phyloP scores from a whole-genome alignment of 179 eudicot species.

The Beta lomatogona region DNA sequence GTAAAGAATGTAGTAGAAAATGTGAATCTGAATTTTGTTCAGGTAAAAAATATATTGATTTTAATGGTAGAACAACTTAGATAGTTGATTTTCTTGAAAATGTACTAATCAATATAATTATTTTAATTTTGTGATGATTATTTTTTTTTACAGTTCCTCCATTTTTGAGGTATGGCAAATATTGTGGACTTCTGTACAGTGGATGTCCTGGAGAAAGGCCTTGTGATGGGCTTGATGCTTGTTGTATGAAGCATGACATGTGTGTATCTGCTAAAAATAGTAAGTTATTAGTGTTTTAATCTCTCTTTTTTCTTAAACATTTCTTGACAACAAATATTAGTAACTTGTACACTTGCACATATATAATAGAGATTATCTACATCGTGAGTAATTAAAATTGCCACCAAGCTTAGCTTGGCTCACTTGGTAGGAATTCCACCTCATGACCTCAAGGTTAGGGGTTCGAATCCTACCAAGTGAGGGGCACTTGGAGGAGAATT shows the following conservation, averaged over 20 bases:
- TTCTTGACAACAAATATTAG: too few relatives aligned
- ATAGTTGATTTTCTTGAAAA: background rate
- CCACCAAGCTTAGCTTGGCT: too few relatives aligned
- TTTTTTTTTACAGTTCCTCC: conserved; percentile 44
- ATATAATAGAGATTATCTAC: background rate
- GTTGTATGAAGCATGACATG: conserved; percentile 81
- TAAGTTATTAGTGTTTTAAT: conserved; percentile 29
- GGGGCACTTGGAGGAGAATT: too few relatives aligned
- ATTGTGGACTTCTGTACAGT: conserved; percentile 86
- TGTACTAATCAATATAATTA: background rate
- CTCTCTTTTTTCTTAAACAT: background rate
- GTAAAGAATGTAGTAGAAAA: conserved; percentile 45
- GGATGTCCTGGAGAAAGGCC: conserved; percentile 94
- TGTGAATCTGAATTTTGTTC: conserved; percentile 54
- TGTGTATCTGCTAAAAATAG: conserved; percentile 66
- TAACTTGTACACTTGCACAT: too few relatives aligned
- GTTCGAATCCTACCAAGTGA: too few relatives aligned
- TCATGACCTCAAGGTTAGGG: too few relatives aligned
- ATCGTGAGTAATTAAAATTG: background rate
- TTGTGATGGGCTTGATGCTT: conserved; percentile 92
- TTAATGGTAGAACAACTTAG: background rate
- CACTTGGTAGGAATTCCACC: too few relatives aligned
- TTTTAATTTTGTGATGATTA: background rate
- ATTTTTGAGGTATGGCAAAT: conserved; percentile 73
- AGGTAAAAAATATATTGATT: conserved; percentile 19